Evolutionary conservation across 1,284 basidiomycete species (phyloP).

Genomic region (Albatrellus sp.): DNA sequence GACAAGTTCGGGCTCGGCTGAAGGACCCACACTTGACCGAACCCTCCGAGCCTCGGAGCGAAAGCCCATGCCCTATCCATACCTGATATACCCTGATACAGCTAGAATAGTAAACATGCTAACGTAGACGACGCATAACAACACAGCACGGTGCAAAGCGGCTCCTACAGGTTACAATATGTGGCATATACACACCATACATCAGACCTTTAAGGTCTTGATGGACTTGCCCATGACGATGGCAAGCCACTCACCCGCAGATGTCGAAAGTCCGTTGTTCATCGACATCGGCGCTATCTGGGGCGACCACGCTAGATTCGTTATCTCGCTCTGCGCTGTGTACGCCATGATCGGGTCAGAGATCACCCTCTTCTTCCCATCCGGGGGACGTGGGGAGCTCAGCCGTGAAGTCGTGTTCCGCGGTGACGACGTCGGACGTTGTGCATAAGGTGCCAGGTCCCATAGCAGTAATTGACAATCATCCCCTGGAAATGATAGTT

Average conservation of each 20-base stretch:
- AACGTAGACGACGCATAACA: constrained; percentile 1
- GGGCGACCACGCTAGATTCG: constrained; percentile 81
- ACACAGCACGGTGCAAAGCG: not conserved
- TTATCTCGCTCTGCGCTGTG: constrained; percentile 68
- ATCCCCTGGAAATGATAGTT: constrained; percentile 38
- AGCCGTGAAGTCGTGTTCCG: constrained; percentile 52
- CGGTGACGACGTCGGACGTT: constrained; percentile 42
- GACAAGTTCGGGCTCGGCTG: not conserved
- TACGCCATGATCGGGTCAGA: constrained; percentile 77
- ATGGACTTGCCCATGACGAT: constrained; percentile 76
- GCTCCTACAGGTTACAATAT: not conserved
- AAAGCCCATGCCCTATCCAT: not conserved
- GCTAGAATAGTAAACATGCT: not conserved
- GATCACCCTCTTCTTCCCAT: constrained; percentile 61
- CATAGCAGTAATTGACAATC: constrained; percentile 86
- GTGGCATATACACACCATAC: not conserved
- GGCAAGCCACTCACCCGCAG: constrained; percentile 83
- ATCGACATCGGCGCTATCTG: constrained; percentile 62
- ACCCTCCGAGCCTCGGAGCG: not conserved
- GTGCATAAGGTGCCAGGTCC: constrained; percentile 64
- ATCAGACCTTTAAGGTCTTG: constrained; percentile 68
- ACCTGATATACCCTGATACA: not conserved
- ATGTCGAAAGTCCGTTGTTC: constrained; percentile 59
- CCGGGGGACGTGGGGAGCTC: constrained; percentile 56
- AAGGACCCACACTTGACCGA: not conserved